Percentiles rank a stretch among this genome's conserved stretches.
Evolutionary conservation across 768 basidiomycete genomes (phyloP).

Genomic region (Crucibulum laeve): DNA sequence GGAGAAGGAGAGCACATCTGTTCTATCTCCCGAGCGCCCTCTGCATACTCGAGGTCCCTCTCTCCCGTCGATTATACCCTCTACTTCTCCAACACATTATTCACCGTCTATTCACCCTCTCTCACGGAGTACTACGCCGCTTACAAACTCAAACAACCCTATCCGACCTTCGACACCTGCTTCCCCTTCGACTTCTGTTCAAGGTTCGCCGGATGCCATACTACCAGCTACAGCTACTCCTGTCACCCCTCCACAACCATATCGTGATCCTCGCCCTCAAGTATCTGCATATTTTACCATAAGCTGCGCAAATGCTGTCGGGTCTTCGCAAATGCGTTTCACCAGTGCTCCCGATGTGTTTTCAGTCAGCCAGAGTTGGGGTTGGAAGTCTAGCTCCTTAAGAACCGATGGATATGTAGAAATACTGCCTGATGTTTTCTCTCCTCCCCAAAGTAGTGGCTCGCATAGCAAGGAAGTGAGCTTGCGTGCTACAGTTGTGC

Average conservation of each 20-base stretch:
- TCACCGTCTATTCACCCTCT: constrained; percentile 43
- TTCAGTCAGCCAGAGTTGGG: constrained; percentile 85
- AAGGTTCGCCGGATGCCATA: constrained; percentile 2
- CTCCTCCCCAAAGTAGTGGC: constrained; percentile 14
- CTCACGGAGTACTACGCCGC: constrained; percentile 38
- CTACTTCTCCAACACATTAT: constrained; percentile 31
- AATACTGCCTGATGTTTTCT: constrained; percentile 28
- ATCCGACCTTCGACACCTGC: constrained; percentile 8
- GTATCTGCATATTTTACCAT: constrained; percentile 83
- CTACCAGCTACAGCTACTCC: constrained; percentile 5
- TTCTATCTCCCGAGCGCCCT: constrained; percentile 4
- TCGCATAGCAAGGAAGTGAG: constrained; percentile 47
- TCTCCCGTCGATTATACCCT: constrained; percentile 19
- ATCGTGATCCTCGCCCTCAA: constrained; percentile 67
- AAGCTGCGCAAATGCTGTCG: constrained; percentile 75
- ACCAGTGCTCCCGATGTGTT: constrained; percentile 85
- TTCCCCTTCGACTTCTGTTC: constrained; percentile 17
- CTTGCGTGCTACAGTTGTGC: constrained; percentile 72
- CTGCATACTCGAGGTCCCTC: constrained; percentile 25
- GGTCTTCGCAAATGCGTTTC: constrained; percentile 79
- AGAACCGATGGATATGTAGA: constrained; percentile 47
- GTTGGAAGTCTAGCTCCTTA: constrained; percentile 71
- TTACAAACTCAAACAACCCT: constrained; percentile 10
- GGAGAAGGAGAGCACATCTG: constrained; percentile 4
- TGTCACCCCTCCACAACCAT: constrained; percentile 56